phyloP scores from a whole-genome alignment of 441 rosid species.

The Theobroma grandiflorum region DNA sequence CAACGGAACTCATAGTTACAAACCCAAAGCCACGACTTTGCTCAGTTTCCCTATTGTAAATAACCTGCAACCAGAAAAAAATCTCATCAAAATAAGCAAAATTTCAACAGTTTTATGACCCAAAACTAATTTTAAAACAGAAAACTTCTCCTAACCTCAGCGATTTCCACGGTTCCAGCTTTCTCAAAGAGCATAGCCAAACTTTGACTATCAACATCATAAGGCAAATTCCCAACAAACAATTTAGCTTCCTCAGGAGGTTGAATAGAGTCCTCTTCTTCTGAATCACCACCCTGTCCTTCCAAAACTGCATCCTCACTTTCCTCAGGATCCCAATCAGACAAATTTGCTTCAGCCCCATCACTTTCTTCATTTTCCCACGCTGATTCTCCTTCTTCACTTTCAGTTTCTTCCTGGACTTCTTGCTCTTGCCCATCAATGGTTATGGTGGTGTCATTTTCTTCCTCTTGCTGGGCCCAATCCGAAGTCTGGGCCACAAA shows the following conservation, averaged over 20 bases:
- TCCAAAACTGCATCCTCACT: constrained; percentile 29
- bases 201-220: constrained; percentile 77
- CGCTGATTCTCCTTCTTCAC: constrained; percentile 32
- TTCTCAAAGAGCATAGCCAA: constrained; percentile 86
- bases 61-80: constrained; percentile 58
- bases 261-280: constrained; percentile 38
- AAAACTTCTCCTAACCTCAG: constrained; percentile 56
- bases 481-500: constrained; percentile 39
- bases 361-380: constrained; percentile 46
- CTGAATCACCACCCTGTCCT: constrained; percentile 36
- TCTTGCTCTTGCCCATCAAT: constrained; percentile 43
- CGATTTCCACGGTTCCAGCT: constrained; percentile 90
- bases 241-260: constrained; percentile 91
- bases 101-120: background rate
- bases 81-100: constrained; percentile 16
- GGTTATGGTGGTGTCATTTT: constrained; percentile 50
- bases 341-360: constrained; percentile 44
- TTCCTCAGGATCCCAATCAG: constrained; percentile 53
- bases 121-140: constrained; percentile 3
- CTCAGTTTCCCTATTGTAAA: constrained; percentile 85
- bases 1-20: constrained; percentile 92
- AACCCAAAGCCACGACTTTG: constrained; percentile 96
- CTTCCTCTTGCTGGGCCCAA: constrained; percentile 38
- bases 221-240: constrained; percentile 85
- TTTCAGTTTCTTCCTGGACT: constrained; percentile 11